Base-by-base conservation (phyloP, 1,139 yeast genomes). In the Kurtzmaniella natalensis region DNA sequence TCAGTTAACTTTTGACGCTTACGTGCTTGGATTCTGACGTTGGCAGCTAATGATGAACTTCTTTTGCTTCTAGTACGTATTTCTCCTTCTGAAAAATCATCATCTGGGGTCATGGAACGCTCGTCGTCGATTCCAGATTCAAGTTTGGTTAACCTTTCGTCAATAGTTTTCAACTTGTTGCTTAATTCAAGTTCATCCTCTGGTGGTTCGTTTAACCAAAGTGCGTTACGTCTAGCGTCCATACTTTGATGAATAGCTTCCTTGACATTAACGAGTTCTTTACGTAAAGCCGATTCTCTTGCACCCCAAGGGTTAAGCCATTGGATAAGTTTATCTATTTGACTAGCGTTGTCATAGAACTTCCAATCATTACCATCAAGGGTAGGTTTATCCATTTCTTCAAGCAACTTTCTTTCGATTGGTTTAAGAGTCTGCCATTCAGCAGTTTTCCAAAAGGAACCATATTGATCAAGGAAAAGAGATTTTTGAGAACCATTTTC, bases 251-350 rank as follows among this genome's bases (percentile, higher is more conserved):
- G 51, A 13, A 89, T 71, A 14, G 73, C 70, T 8, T 74, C 80
- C 43, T 75, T 72, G 6, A 78, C 68, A 4, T 61, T 59, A 7
- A 56, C 44, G 34, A 88, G 57, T 48, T 86, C 95, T 42, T 81
- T 81, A 25, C 74, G 60, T 30, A 92, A 66, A 26, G 63, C 68
- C 7, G 78, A 68, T 51, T 92, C 98, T 30, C 96, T 67, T 34
- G 63, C 64, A 3, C 97, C 97, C 70, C 80, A 75, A 6, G 77
- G 80, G 47, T 82, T 79, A 36, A 89, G 65, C 87, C 94, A 84
- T 9, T 59, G 51, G 6, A 81, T 43, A 20, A 92, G 55, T n/a
- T 52, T 53, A 2, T 71, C 73, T 23, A 89, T 56, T 35, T 84
- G 82, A 8, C 71, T 75, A 1, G 74, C 70, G 1, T 57, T 61